Percentiles rank a stretch among this genome's conserved stretches.
These are phyloP conservation scores for Fusarium sambucinum DNA, from an alignment of 2,329 filamentous ascomycete genomes.

Conservation along the genomic window DNA sequence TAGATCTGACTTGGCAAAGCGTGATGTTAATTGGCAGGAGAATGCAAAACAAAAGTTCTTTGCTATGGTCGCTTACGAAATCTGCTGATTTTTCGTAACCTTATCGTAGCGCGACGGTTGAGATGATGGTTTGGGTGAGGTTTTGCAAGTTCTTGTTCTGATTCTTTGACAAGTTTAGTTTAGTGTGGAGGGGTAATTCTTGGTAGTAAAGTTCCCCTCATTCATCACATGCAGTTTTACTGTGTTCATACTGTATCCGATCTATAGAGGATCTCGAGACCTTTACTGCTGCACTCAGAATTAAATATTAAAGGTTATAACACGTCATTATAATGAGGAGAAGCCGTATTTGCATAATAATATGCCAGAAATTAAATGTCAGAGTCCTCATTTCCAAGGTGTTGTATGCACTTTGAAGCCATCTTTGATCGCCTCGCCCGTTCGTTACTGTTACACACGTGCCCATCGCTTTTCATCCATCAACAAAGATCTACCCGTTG, in stretches of 20 bases:
- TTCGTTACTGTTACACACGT: slow-evolving; percentile 20
- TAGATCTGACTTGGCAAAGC: slow-evolving; percentile 1
- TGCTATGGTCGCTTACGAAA: not conserved
- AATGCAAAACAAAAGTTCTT: slow-evolving; percentile 15
- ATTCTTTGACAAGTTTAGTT: slow-evolving; percentile 19
- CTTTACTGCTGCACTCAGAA: slow-evolving; percentile 21
- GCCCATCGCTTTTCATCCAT: not conserved
- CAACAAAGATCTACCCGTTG: slow-evolving; percentile 3
- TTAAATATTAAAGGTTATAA: slow-evolving; percentile 11
- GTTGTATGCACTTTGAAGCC: not conserved
- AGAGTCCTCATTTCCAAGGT: not conserved
- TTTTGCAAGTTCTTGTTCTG: slow-evolving; percentile 20
- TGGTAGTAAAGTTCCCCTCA: not conserved
- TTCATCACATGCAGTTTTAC: slow-evolving; percentile 35
- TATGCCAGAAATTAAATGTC: not conserved
- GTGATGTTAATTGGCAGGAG: not conserved
- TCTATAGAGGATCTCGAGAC: not conserved
- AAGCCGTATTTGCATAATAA: slow-evolving; percentile 2
- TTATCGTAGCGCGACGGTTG: slow-evolving; percentile 22
- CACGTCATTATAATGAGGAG: slow-evolving; percentile 27
- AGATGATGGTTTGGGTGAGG: slow-evolving; percentile 12
- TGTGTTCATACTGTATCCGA: slow-evolving; percentile 31
- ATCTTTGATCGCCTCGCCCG: slow-evolving; percentile 12
- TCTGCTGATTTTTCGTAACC: slow-evolving; percentile 17
- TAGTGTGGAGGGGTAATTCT: slow-evolving; percentile 46